Percentiles rank a stretch among this genome's conserved stretches.
These are phyloP conservation scores for Ustilago nuda DNA, from an alignment of 1,284 basidiomycete genomes.

Conservation along the genomic window DNA sequence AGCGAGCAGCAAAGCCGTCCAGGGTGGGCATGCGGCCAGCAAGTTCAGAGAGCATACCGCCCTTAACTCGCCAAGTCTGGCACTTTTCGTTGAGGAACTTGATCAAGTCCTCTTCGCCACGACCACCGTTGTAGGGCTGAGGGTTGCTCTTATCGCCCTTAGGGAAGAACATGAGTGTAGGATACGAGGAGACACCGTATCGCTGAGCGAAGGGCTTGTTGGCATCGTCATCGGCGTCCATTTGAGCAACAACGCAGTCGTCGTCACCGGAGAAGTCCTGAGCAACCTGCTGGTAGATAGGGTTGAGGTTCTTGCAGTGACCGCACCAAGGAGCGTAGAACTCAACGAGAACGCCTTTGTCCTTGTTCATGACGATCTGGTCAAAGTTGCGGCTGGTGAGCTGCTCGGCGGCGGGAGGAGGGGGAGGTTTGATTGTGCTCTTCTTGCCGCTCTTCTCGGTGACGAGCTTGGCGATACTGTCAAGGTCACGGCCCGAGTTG, in stretches of 20 bases:
- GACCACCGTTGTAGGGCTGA: conserved; percentile 77
- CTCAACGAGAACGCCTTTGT: conserved; percentile 95
- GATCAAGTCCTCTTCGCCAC: conserved; percentile 77
- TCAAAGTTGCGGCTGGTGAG: conserved; percentile 85
- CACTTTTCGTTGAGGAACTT: conserved; percentile 83
- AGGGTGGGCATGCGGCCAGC: conserved; percentile 85
- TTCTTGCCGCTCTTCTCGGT: conserved; percentile 81
- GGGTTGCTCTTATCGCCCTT: conserved; percentile 75
- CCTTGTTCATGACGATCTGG: conserved; percentile 80
- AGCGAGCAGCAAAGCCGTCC: conserved; percentile 81
- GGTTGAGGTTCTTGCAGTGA: conserved; percentile 91
- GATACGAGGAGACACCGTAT: conserved; percentile 80
- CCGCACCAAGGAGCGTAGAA: conserved; percentile 91
- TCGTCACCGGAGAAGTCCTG: conserved; percentile 83
- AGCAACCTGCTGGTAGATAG: conserved; percentile 90
- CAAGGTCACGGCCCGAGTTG: conserved; percentile 82
- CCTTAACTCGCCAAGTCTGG: conserved; percentile 83
- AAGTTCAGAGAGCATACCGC: conserved; percentile 82
- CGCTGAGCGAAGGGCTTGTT: conserved; percentile 81
- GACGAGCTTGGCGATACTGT: conserved; percentile 80
- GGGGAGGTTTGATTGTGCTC: conserved; percentile 84
- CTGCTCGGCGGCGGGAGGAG: conserved; percentile 79
- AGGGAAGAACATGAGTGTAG: conserved; percentile 90
- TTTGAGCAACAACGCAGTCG: conserved; percentile 84
- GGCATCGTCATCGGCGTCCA: conserved; percentile 85